Base-by-base conservation (phyloP, 805 yeast species). In the Schizosaccharomyces lindneri region DNA sequence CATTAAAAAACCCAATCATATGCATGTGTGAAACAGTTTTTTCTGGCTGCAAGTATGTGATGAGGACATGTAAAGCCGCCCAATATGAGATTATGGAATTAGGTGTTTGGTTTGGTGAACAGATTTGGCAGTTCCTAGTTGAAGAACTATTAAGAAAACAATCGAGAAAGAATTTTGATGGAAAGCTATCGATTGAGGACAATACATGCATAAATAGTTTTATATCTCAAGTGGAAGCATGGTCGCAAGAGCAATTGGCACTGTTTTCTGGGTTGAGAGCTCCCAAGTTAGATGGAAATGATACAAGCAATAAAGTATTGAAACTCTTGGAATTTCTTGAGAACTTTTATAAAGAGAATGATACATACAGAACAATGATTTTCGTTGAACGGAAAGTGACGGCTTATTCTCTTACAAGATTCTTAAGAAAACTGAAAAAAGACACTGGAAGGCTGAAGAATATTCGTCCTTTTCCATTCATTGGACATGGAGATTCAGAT, bases 301-400 rank as follows among this genome's bases (percentile, higher is more conserved):
- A 43, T 31, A 21, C 60, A n/a, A 60, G 62, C 29, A n/a, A 60
- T 43, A 62, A 62, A 27, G 61, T 61, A 2, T 46, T 62, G 4
- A 27, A 15, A n/a, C 59, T 62, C 6, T 31, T 60, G 9, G 24
- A 46, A 17, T 48, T 62, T 17, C 21, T 62, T 7, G 39, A 31
- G 7, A 27, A 32, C 24, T 21, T 39, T 9, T 62, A 31, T 24
- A 46, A 2, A 39, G 36, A 39, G 3, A 55, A 57, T 32, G n/a
- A 39, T n/a, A 46, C 27, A 11, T n/a, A 24, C 4, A 43, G 32
- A 7, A 27, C 43, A 15, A 55, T 62, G 24, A 60, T 62, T 27
- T 62, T 62, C 32, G 63, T 62, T 19, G 59, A 59, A 29, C 21
- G 61, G 15, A 55, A 62, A 11, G 59, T 24, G 21, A 61, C 63